Evolutionary conservation across 2,329 filamentous ascomycete species (phyloP), one percentile per base, ranked within the genome.

Genomic region (Monilinia fructicola): DNA sequence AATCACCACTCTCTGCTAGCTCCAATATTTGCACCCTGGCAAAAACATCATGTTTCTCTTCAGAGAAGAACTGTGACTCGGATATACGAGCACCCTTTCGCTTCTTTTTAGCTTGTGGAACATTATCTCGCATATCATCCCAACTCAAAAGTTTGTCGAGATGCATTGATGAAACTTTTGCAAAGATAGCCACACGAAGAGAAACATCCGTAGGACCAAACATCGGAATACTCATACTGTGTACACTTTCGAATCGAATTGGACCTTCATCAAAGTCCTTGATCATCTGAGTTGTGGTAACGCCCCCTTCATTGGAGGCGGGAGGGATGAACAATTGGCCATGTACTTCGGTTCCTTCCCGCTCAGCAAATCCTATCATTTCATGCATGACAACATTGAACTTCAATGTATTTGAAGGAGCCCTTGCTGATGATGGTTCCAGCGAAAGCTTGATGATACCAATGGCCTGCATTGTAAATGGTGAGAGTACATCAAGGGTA

Each of bases 361-460:
- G 87, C 79, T 99, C 95, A 0, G 95, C 90, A 73, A 99, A 99
- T 1, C 95, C 95, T 46, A 95, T 81, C 79, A 99, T 86, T 75
- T 98, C 93, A 75, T 96, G 93, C 92, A 99, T 97, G 42, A 98
- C 93, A 6, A 98, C 93, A 74, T 98, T 99, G 80, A 99, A 99
- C 77, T 98, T 99, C 67, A 98, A 81, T 2, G 92, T 97, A 67
- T 91, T 95, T 16, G 92, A 91, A 18, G 95, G 95, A 4, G 93
- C 94, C 74, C 96, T 89, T 2, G 94, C 93, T 58, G 92, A 94
- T 0, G 94, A 98, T 18, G 95, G 95, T 76, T 99, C 95, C 9
- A 99, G 81, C 0, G 94, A 94, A 48, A 99, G 81, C 74, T 93
- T 91, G 71, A 99, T 87, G 65, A 97, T 94, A 54, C 94, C 95